Evolutionary conservation across 192 early-diverging fungal species (phyloP), one percentile per base, ranked within the genome.

Genomic region (Backusella australiensis): DNA sequence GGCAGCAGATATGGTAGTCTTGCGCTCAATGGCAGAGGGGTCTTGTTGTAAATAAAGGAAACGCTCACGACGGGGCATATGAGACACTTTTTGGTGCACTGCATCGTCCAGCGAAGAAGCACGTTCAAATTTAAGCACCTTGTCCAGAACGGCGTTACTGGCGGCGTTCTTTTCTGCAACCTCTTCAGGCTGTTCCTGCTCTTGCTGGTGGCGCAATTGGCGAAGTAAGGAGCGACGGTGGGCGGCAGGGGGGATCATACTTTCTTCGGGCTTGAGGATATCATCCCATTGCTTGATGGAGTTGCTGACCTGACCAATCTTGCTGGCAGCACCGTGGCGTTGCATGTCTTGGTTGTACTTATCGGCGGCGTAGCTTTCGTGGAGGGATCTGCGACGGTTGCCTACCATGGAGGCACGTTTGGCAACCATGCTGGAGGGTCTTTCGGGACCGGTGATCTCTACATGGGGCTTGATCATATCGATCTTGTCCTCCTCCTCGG

Each of bases 341-440:
- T 53, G 17, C 32, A 53, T 52, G 42, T 71, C 70, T 49, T 72
- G 67, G 38, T 75, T 63, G 38, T 76, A 72, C 15, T 59, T 29
- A 39, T 75, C 69, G 3, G 75, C 56, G 6, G 76, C 76, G 23
- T 77, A 77, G 53, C 69, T 77, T 36, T 79, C 78, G 34, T 79
- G 73, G 11, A 73, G 15, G 1, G 78, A 79, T 21, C 39, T 34
- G 15, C 69, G 76, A 15, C 73, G 78, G 19, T 67, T 67, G 9
- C 68, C 73, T 9, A 59, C 59, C 68, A 78, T 77, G 6, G 82
- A 83, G 7, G 76, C 69, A 12, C 82, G 75, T 39, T 83, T 83
- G 42, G 82, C 78, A 11, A 80, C 82, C 70, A 78, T 75, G 36
- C 76, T 78, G 26, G 82, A 80, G 39, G 82, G 82, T 36, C 82